Evolutionary conservation across 2,329 filamentous ascomycete genomes (phyloP).

Genomic region (Venturia carpophila): DNA sequence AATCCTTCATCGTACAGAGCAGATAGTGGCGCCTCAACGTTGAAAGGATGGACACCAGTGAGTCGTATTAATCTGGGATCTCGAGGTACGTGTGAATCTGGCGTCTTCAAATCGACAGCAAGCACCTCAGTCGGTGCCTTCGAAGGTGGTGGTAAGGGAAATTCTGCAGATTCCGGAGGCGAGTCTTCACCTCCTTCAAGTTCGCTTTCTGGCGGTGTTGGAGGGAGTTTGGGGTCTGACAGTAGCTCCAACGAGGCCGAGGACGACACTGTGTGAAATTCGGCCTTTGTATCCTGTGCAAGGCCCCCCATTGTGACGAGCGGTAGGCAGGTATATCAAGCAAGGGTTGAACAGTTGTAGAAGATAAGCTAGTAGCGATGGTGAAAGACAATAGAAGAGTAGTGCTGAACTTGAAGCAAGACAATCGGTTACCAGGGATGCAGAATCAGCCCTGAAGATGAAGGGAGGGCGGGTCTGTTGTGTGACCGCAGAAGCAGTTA

Average conservation of each 20-base stretch:
- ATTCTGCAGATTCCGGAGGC: slow-evolving; percentile 24
- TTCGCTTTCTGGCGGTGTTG: slow-evolving; percentile 17
- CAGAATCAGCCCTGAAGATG: neutral
- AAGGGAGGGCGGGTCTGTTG: neutral
- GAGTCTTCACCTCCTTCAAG: neutral
- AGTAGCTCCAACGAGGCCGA: neutral
- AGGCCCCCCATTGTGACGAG: neutral
- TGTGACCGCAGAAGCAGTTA: neutral
- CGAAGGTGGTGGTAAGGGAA: slow-evolving; percentile 62
- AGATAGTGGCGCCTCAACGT: slow-evolving; percentile 75
- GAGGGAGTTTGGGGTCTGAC: slow-evolving; percentile 1
- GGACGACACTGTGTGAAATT: neutral
- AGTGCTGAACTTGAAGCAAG: neutral
- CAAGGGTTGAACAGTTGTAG: neutral
- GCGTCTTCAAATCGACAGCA: slow-evolving; percentile 71
- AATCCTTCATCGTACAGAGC: slow-evolving; percentile 75
- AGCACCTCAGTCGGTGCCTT: slow-evolving; percentile 53
- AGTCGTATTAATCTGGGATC: slow-evolving; percentile 76
- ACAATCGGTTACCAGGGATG: neutral
- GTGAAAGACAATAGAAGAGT: neutral
- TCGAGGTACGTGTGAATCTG: slow-evolving; percentile 71
- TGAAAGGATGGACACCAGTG: slow-evolving; percentile 86
- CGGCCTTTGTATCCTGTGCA: neutral
- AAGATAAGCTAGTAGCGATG: neutral
- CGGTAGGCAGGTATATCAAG: neutral